Evolutionary conservation across 176 grass and related monocot species (phyloP), one percentile per base, ranked within the genome.

Genomic region (Panicum miliaceum): DNA sequence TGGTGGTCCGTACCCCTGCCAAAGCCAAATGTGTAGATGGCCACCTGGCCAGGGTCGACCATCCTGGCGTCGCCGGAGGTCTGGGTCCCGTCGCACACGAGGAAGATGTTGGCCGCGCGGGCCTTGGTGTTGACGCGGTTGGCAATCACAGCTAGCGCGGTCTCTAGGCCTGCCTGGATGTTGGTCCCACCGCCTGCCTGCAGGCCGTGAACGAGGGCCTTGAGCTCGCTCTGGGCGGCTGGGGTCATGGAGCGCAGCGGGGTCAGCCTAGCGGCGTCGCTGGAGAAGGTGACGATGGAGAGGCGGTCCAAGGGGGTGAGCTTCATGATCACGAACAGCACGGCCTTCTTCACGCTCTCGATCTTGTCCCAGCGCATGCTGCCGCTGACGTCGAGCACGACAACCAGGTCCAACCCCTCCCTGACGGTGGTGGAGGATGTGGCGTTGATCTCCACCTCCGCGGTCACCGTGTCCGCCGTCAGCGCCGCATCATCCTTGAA

Each of bases 301-400:
- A 86, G 68, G 29, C 75, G 84, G 84, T 80, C 76, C 8, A 73
- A 15, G 23, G 47, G 51, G 15, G n/a, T 25, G 52, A 86, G 76
- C 59, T 86, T 86, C 51, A 16, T 47, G 29, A 86, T 35, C 0
- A 80, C 36, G 60, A 80, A 80, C 51, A 14, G 2, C 75, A 79
- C 48, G 8, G 84, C 75, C 1, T 0, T 69, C 60, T 85, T 45
- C 25, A 85, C 0, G 37, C 58, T 26, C 3, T 7, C 8, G 4
- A 85, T 15, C 63, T 4, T 79, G 0, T 12, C 35, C 20, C 0
- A 40, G 0, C 7, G 0, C 50, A 70, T 59, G 61, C 14, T 34
- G 4, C 22, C 7, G 14, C 74, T 60, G 2, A 71, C 20, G 19
- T 79, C 74, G 8, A 85, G 60, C 45, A 85, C 74, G 0, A 16